These are phyloP conservation scores for Pichia manshurica DNA, from an alignment of 805 yeast species.

Conservation along the genomic window DNA sequence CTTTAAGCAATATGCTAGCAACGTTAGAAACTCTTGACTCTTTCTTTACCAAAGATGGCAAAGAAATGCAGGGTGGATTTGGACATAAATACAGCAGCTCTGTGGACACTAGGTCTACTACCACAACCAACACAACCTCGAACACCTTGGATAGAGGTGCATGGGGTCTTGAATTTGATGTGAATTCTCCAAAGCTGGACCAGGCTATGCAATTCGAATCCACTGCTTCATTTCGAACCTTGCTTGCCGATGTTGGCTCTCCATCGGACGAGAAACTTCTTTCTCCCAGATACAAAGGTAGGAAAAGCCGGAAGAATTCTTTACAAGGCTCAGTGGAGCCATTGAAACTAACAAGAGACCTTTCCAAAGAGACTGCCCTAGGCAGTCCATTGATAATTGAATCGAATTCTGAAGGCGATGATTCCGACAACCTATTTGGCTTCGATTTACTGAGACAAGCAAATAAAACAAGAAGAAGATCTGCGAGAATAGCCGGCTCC, in stretches of 20 bases:
- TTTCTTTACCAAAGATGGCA: slow-evolving; percentile 65
- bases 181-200: slow-evolving; percentile 23
- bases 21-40: slow-evolving; percentile 85
- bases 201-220: slow-evolving; percentile 35
- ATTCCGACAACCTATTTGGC: slow-evolving; percentile 38
- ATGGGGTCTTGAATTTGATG: slow-evolving; percentile 25
- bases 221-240: slow-evolving; percentile 65
- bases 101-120: slow-evolving; percentile 54
- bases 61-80: slow-evolving; percentile 23
- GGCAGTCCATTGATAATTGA: slow-evolving; percentile 14
- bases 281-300: slow-evolving; percentile 11
- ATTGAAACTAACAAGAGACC: slow-evolving; percentile 12
- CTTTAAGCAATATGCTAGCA: slow-evolving; percentile 87
- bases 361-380: slow-evolving; percentile 11
- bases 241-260: slow-evolving; percentile 17
- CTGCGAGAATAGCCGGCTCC: slow-evolving; percentile 22
- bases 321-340: slow-evolving; percentile 20
- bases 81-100: slow-evolving; percentile 48
- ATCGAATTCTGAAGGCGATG: slow-evolving; percentile 23
- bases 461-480: slow-evolving; percentile 31
- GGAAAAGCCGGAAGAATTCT: slow-evolving; percentile 9
- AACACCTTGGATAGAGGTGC: slow-evolving; percentile 15
- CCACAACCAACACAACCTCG: slow-evolving; percentile 29
- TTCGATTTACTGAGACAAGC: slow-evolving; percentile 39
- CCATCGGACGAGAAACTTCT: slow-evolving; percentile 10